Base-by-base conservation (phyloP, 805 yeast genomes). In the Yarrowia keelungensis region DNA sequence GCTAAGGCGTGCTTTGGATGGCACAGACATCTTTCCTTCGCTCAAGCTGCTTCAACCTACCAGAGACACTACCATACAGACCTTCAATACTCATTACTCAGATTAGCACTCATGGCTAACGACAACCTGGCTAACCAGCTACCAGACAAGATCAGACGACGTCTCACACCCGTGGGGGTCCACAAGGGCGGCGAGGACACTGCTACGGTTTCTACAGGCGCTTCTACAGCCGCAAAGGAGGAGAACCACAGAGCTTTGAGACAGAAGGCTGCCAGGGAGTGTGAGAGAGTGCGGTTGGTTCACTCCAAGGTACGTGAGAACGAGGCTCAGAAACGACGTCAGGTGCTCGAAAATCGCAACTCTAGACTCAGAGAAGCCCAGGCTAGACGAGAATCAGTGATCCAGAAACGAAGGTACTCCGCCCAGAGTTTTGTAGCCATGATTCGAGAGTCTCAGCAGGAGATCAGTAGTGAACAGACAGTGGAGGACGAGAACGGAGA, bases 41-140 rank as follows among this genome's bases (percentile, higher is more conserved):
- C 7, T 26, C 32, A 26, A 26, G 32, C 32, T 5, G 32, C 32
- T 26, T 26, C 32, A 26, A 11, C 14, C 39, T 51, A 15, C 22
- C 38, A 35, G 15, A 35, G 3, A 26, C 32, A 26, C 32, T 26
- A 35, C 22, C 54, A 47, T 26, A 3, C 50, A 19, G 35, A 50
- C 22, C 39, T 16, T 43, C 12, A 16, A 26, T 26, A 26, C 32
- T 26, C 32, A 26, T 5, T 26, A 26, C 32, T 26, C 32, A 26
- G 32, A 26, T 26, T 26, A 26, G 32, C 32, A 26, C 32, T 22
- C 58, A 59, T 59, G 65, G 51, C 67, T 22, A 41, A 62, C 56
- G 56, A 62, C 35, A 61, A 47, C 39, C 56, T 62, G 22, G 67
- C 67, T 5, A 49, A 62, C 67, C 54, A 49, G 38, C 56, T 62